A percentile compares a stretch with the other conserved stretches of the same genome.
phyloP scores from a whole-genome alignment of 495 filamentous ascomycete species.

The Filosporella fistucella region DNA sequence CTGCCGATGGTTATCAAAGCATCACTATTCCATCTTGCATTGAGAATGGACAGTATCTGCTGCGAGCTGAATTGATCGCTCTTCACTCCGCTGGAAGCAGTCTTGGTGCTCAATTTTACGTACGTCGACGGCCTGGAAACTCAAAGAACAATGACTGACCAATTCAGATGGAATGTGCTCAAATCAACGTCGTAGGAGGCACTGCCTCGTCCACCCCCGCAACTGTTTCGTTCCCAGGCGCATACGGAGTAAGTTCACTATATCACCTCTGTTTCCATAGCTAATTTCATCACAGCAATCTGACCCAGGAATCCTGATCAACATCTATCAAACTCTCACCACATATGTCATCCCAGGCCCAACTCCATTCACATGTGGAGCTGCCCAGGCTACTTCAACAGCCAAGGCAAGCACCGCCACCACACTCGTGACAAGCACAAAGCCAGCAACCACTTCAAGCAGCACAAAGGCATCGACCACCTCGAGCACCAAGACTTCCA shows the following conservation, averaged over 20 bases:
- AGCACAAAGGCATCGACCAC: constrained; percentile 7
- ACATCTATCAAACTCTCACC: constrained; percentile 32
- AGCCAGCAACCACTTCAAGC: constrained; percentile 23
- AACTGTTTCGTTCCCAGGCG: constrained; percentile 53
- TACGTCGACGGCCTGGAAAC: constrained; percentile 15
- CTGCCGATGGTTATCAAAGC: constrained; percentile 30
- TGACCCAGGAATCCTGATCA: constrained; percentile 48
- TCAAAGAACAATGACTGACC: neutral
- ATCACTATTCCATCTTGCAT: constrained; percentile 42
- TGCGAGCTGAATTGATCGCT: constrained; percentile 48
- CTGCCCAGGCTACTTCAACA: constrained; percentile 7
- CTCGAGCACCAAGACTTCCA: constrained; percentile 28
- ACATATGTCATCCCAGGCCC: constrained; percentile 14
- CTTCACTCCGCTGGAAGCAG: constrained; percentile 37
- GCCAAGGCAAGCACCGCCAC: constrained; percentile 18
- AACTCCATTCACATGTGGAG: constrained; percentile 5
- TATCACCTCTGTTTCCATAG: neutral
- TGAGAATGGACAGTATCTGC: constrained; percentile 42
- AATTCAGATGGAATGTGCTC: constrained; percentile 37
- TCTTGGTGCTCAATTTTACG: constrained; percentile 46
- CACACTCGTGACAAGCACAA: constrained; percentile 27
- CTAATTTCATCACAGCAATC: neutral
- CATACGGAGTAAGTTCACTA: constrained; percentile 30
- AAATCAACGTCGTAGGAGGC: constrained; percentile 46
- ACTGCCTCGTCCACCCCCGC: constrained; percentile 36